Evolutionary conservation across 2,329 filamentous ascomycete species (phyloP), one percentile per base, ranked within the genome.

Genomic region (Calonectria hawksworthii): DNA sequence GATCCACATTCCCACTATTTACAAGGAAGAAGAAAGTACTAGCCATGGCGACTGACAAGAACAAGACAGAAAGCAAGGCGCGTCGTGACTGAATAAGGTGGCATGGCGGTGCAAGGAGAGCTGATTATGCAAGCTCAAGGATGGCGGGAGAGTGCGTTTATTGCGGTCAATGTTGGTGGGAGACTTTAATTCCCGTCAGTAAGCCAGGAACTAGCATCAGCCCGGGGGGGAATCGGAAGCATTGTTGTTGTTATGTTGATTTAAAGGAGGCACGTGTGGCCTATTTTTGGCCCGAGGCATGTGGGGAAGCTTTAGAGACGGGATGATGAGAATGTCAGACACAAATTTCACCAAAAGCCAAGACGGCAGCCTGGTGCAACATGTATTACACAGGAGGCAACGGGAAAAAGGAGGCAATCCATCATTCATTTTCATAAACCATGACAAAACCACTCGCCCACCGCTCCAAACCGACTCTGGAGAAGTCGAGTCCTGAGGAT

Each of bases 1-100:
- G 75, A n/a, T 80, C 77, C 11, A 54, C 72, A 0, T 75, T 78
- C n/a, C 80, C 78, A 11, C 74, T 82, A 18, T 80, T 82, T 38
- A 76, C 77, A 9, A 79, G 74, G 8, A 79, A 80, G 65, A 80
- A 81, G 52, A 77, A 76, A 73, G 72, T 70, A 11, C 73, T 81
- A 6, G 78, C 78, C 3, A 74, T 74, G 18, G 72, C 82, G 64
- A 74, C 78, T 13, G 72, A 79, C 41, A 78, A 81, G 47, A 73
- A 81, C 41, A 73, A 75, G 8, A 74, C 77, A 34, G 61, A 13
- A 38, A 36, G 23, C 14, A 23, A 41, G 23, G 36, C 56, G 32
- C 18, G 52, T n/a, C 16, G 21, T 13, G 18, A 21, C 52, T 30
- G 18, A 34, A 34, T 34, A 41, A 11, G 23, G 14, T 10, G 36